These are phyloP conservation scores for Hylodesmum podocarpum DNA, from an alignment of 306 rosid genomes.

Conservation along the genomic window DNA sequence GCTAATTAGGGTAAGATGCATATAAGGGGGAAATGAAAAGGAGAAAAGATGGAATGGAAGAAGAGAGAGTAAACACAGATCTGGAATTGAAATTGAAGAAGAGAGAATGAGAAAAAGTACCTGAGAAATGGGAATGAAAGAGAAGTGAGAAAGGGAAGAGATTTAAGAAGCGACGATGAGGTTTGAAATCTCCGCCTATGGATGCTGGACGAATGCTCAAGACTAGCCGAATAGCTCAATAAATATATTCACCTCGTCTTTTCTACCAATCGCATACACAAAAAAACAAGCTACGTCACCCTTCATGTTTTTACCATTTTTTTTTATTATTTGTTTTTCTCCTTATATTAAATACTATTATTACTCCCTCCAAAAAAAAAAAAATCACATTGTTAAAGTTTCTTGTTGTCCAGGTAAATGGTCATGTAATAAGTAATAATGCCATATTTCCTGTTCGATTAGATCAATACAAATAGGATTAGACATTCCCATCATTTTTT, in stretches of 20 bases:
- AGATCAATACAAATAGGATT: no score
- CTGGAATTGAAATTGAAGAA: neutral
- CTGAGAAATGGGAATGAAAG: slow-evolving; percentile 23
- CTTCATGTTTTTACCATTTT: neutral
- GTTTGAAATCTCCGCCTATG: slow-evolving; percentile 44
- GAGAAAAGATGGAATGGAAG: neutral
- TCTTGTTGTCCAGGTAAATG: no score
- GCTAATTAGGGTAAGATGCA: neutral
- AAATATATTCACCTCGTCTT: neutral
- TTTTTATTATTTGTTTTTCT: neutral
- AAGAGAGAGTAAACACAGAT: neutral
- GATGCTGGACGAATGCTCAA: neutral
- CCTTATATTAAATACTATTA: neutral
- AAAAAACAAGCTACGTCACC: neutral
- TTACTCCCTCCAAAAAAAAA: no score
- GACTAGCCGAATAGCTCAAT: neutral
- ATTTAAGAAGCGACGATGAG: slow-evolving; percentile 9
- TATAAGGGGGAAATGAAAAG: neutral
- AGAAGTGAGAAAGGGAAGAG: neutral
- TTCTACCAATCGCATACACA: neutral
- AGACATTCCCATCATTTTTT: no score
- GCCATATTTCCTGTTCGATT: no score
- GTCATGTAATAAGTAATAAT: no score
- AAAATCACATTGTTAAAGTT: no score
- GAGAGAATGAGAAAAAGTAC: slow-evolving; percentile 18